phyloP scores from a whole-genome alignment of 2,329 filamentous ascomycete genomes.

The Xylariales sp. region DNA sequence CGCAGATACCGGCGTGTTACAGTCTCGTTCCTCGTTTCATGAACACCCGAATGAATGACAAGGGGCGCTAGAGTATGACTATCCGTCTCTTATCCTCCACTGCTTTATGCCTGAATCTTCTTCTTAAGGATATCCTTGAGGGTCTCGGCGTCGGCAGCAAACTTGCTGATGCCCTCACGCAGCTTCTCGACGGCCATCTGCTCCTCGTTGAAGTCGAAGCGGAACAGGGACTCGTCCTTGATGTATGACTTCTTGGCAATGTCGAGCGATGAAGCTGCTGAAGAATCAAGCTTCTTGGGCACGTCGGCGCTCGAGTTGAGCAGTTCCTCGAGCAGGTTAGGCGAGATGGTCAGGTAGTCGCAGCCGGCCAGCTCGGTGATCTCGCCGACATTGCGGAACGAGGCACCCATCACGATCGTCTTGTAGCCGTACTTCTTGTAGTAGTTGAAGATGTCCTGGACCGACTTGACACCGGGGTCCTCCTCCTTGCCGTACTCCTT shows the following conservation, averaged over 20 bases:
- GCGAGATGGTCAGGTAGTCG: conserved; percentile 98
- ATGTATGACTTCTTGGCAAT: conserved; percentile 90
- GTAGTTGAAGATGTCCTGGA: conserved; percentile 97
- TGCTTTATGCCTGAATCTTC: conserved; percentile 64
- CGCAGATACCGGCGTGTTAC: too few relatives aligned
- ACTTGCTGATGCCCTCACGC: conserved; percentile 98
- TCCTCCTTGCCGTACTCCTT: conserved; percentile 86
- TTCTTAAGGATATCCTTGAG: conserved; percentile 87
- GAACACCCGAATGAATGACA: too few relatives aligned
- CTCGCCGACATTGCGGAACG: conserved; percentile 93
- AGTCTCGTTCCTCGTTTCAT: too few relatives aligned
- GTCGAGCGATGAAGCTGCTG: conserved; percentile 60
- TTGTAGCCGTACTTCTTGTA: conserved; percentile 99
- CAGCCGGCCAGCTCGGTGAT: conserved; percentile 97
- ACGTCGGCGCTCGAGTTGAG: conserved; percentile 77
- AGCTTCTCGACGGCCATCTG: conserved; percentile 99
- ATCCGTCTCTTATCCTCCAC: too few relatives aligned
- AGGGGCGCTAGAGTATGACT: too few relatives aligned
- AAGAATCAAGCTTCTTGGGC: conserved; percentile 86
- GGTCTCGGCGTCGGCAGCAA: conserved; percentile 89
- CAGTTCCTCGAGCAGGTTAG: conserved; percentile 89
- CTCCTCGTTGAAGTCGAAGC: conserved; percentile 99
- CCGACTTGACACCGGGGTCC: conserved; percentile 93
- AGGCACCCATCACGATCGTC: conserved; percentile 99
- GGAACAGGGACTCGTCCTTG: conserved; percentile 83